Evolutionary conservation across 495 filamentous ascomycete genomes (phyloP), one percentile per base, ranked within the genome.

Genomic region (Podospora anserina): DNA sequence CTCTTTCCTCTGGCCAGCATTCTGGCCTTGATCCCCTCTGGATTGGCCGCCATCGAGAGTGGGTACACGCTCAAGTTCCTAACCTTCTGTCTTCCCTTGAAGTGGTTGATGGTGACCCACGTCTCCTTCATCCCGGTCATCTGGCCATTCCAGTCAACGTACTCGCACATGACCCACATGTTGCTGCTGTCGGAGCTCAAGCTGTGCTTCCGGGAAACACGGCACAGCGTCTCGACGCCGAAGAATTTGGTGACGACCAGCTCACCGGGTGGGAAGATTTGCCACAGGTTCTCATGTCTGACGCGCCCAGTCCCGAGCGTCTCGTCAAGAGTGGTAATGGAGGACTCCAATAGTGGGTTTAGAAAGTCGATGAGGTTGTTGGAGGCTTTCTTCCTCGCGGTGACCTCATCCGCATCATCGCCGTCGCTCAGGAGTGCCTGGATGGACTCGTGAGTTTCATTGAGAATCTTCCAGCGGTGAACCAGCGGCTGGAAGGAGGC

Each of bases 131-230:
- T 78, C 2, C 89, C 87, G 63, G 88, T 87, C 0, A 69, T 72
- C 2, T 78, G 75, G 2, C 89, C 88, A 68, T 90, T 82, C 69
- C 82, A 88, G 66, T 89, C 86, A 30, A 89, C 76, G 63, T 83
- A 84, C 44, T 81, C 72, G 44, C 74, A 69, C 0, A 30, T 53
- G n/a, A 83, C 60, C 20, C 1, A 13, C 39, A 67, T 68, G 82
- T 2, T 53, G 4, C 5, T 13, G 28, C 19, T 54, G 20, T 15
- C 5, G 0, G 19, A 20, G 3, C 39, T 68, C 65, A 49, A 16
- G 5, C 32, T 53, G 32, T 54, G 66, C n/a, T 64, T 57, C 16
- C 59, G 20, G 23, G 54, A 32, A 9, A 72, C 76, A n/a, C 72
- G 70, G 57, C 15, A 77, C 23, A 70, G 55, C 53, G 57, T 70